phyloP scores from a whole-genome alignment of 2,329 filamentous ascomycete species.

The Exophiala mesophila region DNA sequence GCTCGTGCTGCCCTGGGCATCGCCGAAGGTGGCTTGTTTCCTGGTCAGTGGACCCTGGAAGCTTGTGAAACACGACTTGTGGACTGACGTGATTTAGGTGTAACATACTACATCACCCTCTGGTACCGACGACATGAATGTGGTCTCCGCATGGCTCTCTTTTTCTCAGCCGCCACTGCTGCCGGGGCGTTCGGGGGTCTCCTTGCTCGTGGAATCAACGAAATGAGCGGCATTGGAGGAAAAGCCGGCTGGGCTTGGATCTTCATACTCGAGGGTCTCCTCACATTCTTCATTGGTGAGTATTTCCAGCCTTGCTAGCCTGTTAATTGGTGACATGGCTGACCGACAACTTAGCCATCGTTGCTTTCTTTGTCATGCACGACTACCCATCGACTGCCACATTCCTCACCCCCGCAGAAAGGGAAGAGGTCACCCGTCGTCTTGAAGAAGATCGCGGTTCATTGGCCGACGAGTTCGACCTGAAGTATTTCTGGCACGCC shows the following conservation, averaged over 20 bases:
- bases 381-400: slow-evolving; percentile 47
- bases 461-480: slow-evolving; percentile 38
- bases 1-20: slow-evolving; percentile 39
- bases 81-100: slow-evolving; percentile 2
- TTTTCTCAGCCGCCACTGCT: slow-evolving; percentile 20
- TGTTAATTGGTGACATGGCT: neutral
- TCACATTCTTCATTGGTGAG: slow-evolving; percentile 40
- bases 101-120: slow-evolving; percentile 20
- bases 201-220: slow-evolving; percentile 37
- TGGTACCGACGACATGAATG: slow-evolving; percentile 19
- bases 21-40: slow-evolving; percentile 34
- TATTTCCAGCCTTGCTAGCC: neutral
- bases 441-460: slow-evolving; percentile 40
- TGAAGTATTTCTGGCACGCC: slow-evolving; percentile 47
- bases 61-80: neutral
- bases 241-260: slow-evolving; percentile 41
- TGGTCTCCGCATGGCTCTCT: slow-evolving; percentile 19
- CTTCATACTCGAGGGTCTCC: slow-evolving; percentile 40
- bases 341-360: slow-evolving; percentile 24
- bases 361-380: slow-evolving; percentile 45
- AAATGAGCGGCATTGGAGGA: slow-evolving; percentile 40
- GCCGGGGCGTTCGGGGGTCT: slow-evolving; percentile 26
- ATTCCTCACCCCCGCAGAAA: slow-evolving; percentile 45
- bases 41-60: slow-evolving; percentile 31
- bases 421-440: slow-evolving; percentile 33